Conservation (phyloP, 306 rosid species). For the Cotoneaster glaucophyllus region DNA sequence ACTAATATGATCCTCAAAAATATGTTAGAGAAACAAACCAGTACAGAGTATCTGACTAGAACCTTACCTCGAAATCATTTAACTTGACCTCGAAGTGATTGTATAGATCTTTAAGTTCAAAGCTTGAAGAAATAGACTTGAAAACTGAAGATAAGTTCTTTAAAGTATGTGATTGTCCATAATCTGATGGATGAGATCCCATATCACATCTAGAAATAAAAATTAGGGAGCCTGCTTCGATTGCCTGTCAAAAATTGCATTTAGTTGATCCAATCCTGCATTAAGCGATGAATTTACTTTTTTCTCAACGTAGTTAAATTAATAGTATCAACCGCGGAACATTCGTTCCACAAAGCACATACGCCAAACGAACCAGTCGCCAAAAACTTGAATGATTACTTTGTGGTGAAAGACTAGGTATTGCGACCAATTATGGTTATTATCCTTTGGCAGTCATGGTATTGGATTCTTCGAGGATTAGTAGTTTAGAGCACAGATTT, state of each 20-base stretch:
- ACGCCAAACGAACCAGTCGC: not conserved
- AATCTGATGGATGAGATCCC: conserved; percentile 30
- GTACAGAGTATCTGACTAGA: conserved; percentile 12
- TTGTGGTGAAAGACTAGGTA: not conserved
- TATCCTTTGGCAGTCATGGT: not conserved
- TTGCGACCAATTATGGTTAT: too few species aligned
- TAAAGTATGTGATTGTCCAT: conserved; percentile 26
- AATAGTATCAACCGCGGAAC: not conserved
- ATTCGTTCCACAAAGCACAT: not conserved
- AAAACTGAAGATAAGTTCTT: conserved; percentile 39
- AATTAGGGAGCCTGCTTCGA: conserved; percentile 43
- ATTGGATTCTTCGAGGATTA: not conserved
- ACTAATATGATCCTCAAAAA: conserved; percentile 14
- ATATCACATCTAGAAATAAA: conserved; percentile 34
- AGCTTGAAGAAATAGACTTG: conserved; percentile 18
- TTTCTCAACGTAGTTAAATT: not conserved
- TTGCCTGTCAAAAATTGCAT: conserved; percentile 39
- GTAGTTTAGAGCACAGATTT: not conserved
- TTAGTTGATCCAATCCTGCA: not conserved
- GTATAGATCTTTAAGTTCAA: conserved; percentile 53
- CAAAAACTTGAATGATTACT: not conserved
- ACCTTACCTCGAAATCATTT: conserved; percentile 59
- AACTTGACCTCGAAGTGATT: conserved; percentile 55
- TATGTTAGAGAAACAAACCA: not conserved
- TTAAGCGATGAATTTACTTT: not conserved